Evolutionary conservation across 2,329 filamentous ascomycete genomes (phyloP).

Genomic region (Nannizzia gypsea): DNA sequence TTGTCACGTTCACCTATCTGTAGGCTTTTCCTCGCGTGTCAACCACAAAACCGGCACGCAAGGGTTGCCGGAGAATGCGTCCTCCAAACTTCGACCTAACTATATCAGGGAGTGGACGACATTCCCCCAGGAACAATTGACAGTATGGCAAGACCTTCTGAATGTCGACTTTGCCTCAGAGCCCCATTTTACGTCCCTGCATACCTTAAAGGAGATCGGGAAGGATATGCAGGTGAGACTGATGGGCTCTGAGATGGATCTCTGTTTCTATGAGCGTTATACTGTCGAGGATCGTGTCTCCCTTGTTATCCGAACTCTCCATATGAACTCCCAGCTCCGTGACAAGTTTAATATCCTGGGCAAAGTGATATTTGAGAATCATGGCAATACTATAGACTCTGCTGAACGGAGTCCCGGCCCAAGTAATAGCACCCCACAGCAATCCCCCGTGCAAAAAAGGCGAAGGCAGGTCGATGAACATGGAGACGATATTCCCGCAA

Average conservation of each 20-base stretch:
- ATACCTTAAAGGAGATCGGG: constrained; percentile 7
- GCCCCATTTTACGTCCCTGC: constrained; percentile 9
- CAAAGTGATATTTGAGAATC: constrained; percentile 14
- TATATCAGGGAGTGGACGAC: constrained; percentile 9
- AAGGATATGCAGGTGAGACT: not conserved
- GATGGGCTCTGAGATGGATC: constrained; percentile 13
- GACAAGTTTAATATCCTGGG: constrained; percentile 10
- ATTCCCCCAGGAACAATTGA: constrained; percentile 8
- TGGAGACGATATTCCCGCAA: not conserved
- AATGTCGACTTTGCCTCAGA: constrained; percentile 8
- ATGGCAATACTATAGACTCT: constrained; percentile 12
- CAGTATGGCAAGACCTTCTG: constrained; percentile 8
- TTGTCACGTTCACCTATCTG: constrained; percentile 12
- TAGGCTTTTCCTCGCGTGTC: constrained; percentile 6
- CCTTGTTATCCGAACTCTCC: constrained; percentile 6
- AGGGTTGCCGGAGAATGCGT: constrained; percentile 11
- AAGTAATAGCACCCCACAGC: not conserved
- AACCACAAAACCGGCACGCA: not conserved
- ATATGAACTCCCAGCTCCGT: constrained; percentile 5
- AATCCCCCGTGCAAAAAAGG: constrained; percentile 1
- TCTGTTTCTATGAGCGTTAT: constrained; percentile 9
- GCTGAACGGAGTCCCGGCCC: not conserved
- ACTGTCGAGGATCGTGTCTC: constrained; percentile 8
- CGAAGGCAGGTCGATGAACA: not conserved
- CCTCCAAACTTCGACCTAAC: constrained; percentile 12